Conservation (phyloP, 768 basidiomycete species). For the Pleurotus ostreatus region DNA sequence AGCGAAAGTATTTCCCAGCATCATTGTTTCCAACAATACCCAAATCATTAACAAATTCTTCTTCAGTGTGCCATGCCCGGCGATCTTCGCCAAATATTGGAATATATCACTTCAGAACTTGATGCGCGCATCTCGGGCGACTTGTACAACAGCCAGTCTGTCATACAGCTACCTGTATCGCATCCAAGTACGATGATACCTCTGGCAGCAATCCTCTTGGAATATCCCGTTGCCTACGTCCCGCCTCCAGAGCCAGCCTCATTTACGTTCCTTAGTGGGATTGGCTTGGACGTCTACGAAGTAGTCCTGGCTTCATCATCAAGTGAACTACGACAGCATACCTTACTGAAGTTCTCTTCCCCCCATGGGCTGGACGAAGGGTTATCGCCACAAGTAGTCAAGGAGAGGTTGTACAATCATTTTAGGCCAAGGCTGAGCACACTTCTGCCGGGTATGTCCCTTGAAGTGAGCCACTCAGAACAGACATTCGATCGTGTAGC, state of each 20-base stretch:
- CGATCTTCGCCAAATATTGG: not conserved
- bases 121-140: not conserved
- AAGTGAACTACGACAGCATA: conserved; percentile 21
- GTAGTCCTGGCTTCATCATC: conserved; percentile 17
- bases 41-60: not conserved
- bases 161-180: conserved; percentile 7
- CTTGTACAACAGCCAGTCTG: not conserved
- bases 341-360: conserved; percentile 56
- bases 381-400: conserved; percentile 21
- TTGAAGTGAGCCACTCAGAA: conserved; percentile 27
- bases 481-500: conserved; percentile 45
- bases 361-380: conserved; percentile 29
- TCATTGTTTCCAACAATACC: not conserved
- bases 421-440: conserved; percentile 29
- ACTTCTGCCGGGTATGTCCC: conserved; percentile 14
- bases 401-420: conserved; percentile 24
- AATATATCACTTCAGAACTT: not conserved
- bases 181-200: conserved; percentile 31
- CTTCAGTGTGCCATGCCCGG: not conserved
- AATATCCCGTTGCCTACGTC: conserved; percentile 56
- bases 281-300: conserved; percentile 49
- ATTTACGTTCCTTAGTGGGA: conserved; percentile 38
- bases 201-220: conserved; percentile 55
- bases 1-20: not conserved
- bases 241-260: conserved; percentile 19